A percentile compares a stretch with the other conserved stretches of the same genome.
These are phyloP conservation scores for Phytophthora sp. DNA, from an alignment of 352 stramenopile genomes.

Conservation along the genomic window DNA sequence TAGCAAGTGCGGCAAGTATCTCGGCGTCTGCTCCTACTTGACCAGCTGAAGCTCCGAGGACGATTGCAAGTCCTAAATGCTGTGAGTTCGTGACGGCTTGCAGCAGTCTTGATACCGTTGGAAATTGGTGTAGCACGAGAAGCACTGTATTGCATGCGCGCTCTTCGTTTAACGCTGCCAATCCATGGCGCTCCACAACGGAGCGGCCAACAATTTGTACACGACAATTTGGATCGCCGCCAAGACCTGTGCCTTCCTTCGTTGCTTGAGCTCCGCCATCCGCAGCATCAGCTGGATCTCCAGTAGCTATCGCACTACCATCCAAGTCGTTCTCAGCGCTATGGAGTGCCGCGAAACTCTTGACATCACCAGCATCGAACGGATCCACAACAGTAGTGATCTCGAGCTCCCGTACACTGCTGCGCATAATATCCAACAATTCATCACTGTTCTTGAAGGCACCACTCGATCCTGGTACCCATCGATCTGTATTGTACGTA, in stretches of 20 bases:
- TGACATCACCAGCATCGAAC: constrained; percentile 63
- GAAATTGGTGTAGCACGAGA: constrained; percentile 58
- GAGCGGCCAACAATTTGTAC: constrained; percentile 55
- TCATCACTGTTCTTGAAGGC: constrained; percentile 66
- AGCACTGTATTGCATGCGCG: constrained; percentile 69
- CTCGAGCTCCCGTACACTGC: constrained; percentile 56
- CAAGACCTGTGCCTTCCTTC: constrained; percentile 26
- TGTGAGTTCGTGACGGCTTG: constrained; percentile 49
- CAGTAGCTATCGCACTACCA: background rate
- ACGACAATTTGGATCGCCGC: constrained; percentile 50
- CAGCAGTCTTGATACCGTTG: constrained; percentile 54
- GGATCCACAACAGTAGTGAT: constrained; percentile 65
- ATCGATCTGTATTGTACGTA: constrained; percentile 77
- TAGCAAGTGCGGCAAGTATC: constrained; percentile 54
- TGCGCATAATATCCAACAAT: constrained; percentile 61
- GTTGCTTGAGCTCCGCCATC: background rate
- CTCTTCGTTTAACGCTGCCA: constrained; percentile 55
- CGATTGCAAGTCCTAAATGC: constrained; percentile 56
- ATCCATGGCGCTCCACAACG: constrained; percentile 39
- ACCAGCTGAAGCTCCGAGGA: constrained; percentile 48
- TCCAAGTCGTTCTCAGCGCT: constrained; percentile 49
- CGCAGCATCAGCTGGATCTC: constrained; percentile 5
- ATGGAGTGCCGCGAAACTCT: constrained; percentile 54
- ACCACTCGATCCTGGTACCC: constrained; percentile 52
- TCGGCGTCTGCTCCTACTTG: constrained; percentile 38